A percentile compares a stretch with the other conserved stretches of the same genome.
These are phyloP conservation scores for Penicillium mononematosum DNA, from an alignment of 495 filamentous ascomycete species.

Conservation along the genomic window DNA sequence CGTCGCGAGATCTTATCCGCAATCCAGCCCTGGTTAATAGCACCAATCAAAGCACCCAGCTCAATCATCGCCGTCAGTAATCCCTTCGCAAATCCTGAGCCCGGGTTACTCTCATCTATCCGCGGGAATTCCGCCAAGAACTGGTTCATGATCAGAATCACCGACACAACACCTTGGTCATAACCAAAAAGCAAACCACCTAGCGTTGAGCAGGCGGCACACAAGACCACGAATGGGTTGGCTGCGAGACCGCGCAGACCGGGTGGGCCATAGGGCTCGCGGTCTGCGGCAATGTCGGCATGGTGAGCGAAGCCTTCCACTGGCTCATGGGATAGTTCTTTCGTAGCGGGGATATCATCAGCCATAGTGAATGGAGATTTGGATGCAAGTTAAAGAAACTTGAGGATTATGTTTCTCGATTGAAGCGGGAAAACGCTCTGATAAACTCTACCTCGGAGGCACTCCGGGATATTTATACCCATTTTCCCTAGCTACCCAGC, in stretches of 20 bases:
- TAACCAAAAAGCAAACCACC: slow-evolving; percentile 60
- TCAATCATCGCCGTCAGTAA: slow-evolving; percentile 62
- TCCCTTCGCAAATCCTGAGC: slow-evolving; percentile 58
- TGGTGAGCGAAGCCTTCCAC: slow-evolving; percentile 41
- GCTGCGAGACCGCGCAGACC: slow-evolving; percentile 49
- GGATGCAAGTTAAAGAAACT: not conserved
- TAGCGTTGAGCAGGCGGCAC: slow-evolving; percentile 54
- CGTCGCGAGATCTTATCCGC: slow-evolving; percentile 59
- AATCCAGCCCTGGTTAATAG: slow-evolving; percentile 58
- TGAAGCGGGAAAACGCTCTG: not conserved
- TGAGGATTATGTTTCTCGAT: not conserved
- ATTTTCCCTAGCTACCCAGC: not conserved
- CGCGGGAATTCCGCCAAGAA: slow-evolving; percentile 52
- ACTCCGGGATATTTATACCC: slow-evolving; percentile 1
- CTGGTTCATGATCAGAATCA: slow-evolving; percentile 58
- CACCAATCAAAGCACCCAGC: slow-evolving; percentile 54
- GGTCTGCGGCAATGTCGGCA: slow-evolving; percentile 38
- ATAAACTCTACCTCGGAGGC: not conserved
- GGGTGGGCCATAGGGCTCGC: slow-evolving; percentile 47
- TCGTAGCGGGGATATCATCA: slow-evolving; percentile 13
- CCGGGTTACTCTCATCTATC: slow-evolving; percentile 40
- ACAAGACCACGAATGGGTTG: slow-evolving; percentile 51
- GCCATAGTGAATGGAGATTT: slow-evolving; percentile 14
- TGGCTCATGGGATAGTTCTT: slow-evolving; percentile 21
- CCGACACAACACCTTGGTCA: slow-evolving; percentile 56